Conservation (phyloP, 257 asterid species). For the Capsicum chinense region DNA sequence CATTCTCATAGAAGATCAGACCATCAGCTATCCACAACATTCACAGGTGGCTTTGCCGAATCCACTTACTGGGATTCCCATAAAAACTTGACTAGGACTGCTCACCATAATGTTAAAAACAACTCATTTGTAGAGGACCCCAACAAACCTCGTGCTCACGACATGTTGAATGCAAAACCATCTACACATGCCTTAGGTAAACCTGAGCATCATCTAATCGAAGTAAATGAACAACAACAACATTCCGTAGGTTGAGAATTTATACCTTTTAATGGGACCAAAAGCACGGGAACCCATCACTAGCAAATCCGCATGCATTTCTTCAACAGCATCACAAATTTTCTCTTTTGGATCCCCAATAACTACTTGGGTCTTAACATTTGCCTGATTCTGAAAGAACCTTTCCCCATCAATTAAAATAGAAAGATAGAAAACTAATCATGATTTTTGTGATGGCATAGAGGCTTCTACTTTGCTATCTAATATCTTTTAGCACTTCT, state of each 20-base stretch:
- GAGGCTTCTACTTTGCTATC: neutral
- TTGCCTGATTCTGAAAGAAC: slow-evolving; percentile 33
- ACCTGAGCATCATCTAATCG: neutral
- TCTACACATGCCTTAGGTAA: slow-evolving; percentile 16
- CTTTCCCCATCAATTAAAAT: neutral
- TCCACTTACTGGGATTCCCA: neutral
- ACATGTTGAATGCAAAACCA: slow-evolving; percentile 22
- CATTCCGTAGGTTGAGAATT: slow-evolving; percentile 4
- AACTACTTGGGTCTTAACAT: slow-evolving; percentile 47
- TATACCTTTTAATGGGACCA: slow-evolving; percentile 56
- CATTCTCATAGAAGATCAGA: slow-evolving; percentile 6
- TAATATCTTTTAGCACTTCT: neutral
- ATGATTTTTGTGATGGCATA: neutral
- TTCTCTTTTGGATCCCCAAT: slow-evolving; percentile 58
- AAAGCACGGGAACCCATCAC: slow-evolving; percentile 57
- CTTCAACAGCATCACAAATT: slow-evolving; percentile 57
- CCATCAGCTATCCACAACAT: slow-evolving; percentile 6
- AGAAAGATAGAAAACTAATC: neutral
- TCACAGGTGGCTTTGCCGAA: neutral
- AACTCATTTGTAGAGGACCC: neutral
- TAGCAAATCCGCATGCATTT: slow-evolving; percentile 51
- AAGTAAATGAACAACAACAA: neutral
- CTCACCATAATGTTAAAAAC: neutral
- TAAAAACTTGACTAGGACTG: neutral
- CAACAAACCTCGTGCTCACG: neutral